phyloP scores from a whole-genome alignment of 116 monocot genomes.

The Phalaenopsis hybrid region DNA sequence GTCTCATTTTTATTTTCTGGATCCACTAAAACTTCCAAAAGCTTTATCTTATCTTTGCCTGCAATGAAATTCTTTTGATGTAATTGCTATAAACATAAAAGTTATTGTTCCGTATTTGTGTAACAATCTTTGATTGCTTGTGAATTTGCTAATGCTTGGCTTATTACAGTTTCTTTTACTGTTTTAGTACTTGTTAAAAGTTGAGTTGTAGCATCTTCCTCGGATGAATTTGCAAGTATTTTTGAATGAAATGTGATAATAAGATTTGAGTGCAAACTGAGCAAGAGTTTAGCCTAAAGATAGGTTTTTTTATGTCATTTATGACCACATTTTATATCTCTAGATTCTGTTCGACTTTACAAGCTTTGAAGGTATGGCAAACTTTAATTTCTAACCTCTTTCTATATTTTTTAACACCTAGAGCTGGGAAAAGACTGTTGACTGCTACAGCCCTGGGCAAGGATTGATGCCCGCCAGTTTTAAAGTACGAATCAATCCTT shows the following conservation, averaged over 20 bases:
- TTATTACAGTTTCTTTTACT: no score
- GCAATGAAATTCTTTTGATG: background rate
- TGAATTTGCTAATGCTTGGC: background rate
- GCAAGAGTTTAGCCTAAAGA: no score
- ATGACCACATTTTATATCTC: no score
- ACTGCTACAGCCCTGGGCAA: constrained; percentile 67
- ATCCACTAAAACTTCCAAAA: background rate
- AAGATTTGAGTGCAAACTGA: no score
- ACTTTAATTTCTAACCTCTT: background rate
- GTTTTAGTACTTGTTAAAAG: no score
- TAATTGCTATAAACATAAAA: background rate
- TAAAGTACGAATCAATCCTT: constrained; percentile 36
- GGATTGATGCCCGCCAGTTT: constrained; percentile 70
- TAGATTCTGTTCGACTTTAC: background rate
- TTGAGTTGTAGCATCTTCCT: no score
- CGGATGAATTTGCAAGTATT: no score
- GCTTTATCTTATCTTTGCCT: background rate
- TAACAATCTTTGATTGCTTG: background rate
- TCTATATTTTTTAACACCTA: constrained; percentile 7
- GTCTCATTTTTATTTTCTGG: no score
- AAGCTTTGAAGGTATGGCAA: background rate
- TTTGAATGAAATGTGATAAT: no score
- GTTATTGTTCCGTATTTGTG: background rate
- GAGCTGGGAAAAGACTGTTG: constrained; percentile 74
- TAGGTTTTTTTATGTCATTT: no score